Percentiles rank a stretch among this genome's conserved stretches.
These are phyloP conservation scores for Melastoma candidum DNA, from an alignment of 441 rosid species.

Conservation along the genomic window DNA sequence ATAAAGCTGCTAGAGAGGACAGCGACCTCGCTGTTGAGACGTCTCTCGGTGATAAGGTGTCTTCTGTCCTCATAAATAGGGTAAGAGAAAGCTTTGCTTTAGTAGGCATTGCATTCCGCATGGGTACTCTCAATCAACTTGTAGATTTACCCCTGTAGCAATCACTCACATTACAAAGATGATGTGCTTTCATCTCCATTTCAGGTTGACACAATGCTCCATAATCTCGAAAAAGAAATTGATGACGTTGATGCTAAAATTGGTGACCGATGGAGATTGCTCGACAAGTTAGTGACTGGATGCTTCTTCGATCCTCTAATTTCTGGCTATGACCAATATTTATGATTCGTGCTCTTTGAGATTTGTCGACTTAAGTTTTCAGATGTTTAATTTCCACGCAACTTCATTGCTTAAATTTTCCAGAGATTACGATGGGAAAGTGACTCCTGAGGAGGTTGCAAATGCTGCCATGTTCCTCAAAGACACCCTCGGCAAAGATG, in stretches of 20 bases:
- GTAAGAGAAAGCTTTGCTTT: slow-evolving; percentile 22
- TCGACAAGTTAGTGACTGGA: slow-evolving; percentile 59
- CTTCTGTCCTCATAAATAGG: slow-evolving; percentile 54
- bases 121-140: background rate
- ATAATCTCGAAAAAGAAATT: slow-evolving; percentile 86
- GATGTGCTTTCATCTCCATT: slow-evolving; percentile 12
- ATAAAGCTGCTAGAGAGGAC: slow-evolving; percentile 78
- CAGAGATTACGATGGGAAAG: slow-evolving; percentile 86
- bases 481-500: slow-evolving; percentile 75
- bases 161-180: slow-evolving; percentile 1
- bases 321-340: too few relatives aligned
- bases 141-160: slow-evolving; percentile 2
- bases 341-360: too few relatives aligned
- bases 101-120: background rate
- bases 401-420: background rate
- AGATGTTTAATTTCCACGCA: background rate
- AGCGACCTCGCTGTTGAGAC: slow-evolving; percentile 45
- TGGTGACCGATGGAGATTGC: slow-evolving; percentile 79
- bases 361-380: slow-evolving; percentile 18
- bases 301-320: too few relatives aligned
- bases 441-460: slow-evolving; percentile 89
- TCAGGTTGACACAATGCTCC: slow-evolving; percentile 93
- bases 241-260: slow-evolving; percentile 88
- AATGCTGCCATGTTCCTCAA: slow-evolving; percentile 67
- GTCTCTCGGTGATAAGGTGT: slow-evolving; percentile 44